Percentiles rank a stretch among this genome's conserved stretches.
Conservation (phyloP, 2,329 filamentous ascomycete species). For the Monilinia fructigena region DNA sequence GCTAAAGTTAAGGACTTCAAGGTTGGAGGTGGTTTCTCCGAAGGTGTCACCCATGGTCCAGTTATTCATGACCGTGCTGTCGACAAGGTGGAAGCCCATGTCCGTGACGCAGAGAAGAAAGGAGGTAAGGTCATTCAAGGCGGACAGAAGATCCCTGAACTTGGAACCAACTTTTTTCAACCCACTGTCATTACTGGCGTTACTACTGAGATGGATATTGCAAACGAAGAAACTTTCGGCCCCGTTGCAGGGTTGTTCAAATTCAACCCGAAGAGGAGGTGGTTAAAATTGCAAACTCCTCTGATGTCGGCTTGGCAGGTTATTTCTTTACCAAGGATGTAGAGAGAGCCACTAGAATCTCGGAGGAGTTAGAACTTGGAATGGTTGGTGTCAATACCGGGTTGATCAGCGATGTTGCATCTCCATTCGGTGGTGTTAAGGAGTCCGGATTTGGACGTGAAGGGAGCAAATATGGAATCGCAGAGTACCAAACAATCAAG, state of each 20-base stretch:
- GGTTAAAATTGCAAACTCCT: constrained; percentile 74
- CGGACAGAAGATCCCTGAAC: constrained; percentile 68
- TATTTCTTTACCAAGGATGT: constrained; percentile 82
- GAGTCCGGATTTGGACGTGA: constrained; percentile 56
- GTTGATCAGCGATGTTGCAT: constrained; percentile 53
- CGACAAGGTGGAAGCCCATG: constrained; percentile 74
- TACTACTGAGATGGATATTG: constrained; percentile 80
- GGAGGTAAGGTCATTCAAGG: constrained; percentile 74
- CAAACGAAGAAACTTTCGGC: constrained; percentile 90
- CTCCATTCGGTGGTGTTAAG: constrained; percentile 58
- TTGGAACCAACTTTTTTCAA: constrained; percentile 84
- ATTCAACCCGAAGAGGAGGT: constrained; percentile 87
- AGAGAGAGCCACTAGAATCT: constrained; percentile 58
- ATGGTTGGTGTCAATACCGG: constrained; percentile 88
- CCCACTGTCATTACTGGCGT: constrained; percentile 87
- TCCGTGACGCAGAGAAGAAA: constrained; percentile 74
- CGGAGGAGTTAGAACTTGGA: constrained; percentile 73
- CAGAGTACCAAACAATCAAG: constrained; percentile 54
- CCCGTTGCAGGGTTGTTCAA: constrained; percentile 87
- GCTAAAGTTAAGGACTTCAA: constrained; percentile 72
- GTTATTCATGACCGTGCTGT: constrained; percentile 83
- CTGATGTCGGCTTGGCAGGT: constrained; percentile 85
- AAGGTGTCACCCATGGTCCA: constrained; percentile 74
- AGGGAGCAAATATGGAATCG: constrained; percentile 53
- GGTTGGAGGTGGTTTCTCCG: constrained; percentile 71